A percentile compares a stretch with the other conserved stretches of the same genome.
Evolutionary conservation across 345 rosid genomes (phyloP).

Genomic region (Alliaria petiolata): DNA sequence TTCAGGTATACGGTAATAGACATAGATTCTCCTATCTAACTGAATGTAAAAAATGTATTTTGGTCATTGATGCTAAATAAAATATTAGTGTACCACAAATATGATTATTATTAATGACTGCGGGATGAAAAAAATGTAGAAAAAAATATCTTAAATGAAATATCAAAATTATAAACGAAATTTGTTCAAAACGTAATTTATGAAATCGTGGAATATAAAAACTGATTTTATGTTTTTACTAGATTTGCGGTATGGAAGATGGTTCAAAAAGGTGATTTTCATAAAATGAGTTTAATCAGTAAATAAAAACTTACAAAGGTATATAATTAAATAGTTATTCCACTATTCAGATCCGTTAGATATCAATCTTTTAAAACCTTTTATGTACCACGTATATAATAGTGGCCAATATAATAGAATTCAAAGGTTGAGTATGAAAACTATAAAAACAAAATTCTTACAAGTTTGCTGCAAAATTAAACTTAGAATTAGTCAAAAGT

Average conservation of each 20-base stretch:
- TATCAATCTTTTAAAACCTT: background rate
- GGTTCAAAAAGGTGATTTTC: background rate
- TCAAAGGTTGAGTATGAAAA: background rate
- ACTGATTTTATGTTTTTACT: background rate
- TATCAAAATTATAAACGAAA: background rate
- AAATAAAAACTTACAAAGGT: background rate
- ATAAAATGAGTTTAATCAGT: background rate
- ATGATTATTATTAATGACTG: background rate
- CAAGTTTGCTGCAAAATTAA: background rate
- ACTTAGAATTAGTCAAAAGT: slow-evolving; percentile 14
- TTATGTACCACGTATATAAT: background rate
- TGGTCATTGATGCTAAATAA: background rate
- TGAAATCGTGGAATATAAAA: background rate
- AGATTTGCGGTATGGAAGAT: background rate
- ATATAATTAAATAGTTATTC: background rate
- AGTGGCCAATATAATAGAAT: background rate
- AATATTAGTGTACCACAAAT: background rate
- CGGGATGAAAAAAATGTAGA: too few relatives aligned
- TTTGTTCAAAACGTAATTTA: background rate
- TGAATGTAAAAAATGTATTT: background rate
- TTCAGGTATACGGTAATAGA: background rate
- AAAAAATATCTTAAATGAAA: too few relatives aligned
- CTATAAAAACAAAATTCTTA: background rate
- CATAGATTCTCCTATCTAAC: background rate
- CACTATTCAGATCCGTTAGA: background rate